Evolutionary conservation across 2,329 filamentous ascomycete genomes (phyloP).

Genomic region (Fusarium musae): DNA sequence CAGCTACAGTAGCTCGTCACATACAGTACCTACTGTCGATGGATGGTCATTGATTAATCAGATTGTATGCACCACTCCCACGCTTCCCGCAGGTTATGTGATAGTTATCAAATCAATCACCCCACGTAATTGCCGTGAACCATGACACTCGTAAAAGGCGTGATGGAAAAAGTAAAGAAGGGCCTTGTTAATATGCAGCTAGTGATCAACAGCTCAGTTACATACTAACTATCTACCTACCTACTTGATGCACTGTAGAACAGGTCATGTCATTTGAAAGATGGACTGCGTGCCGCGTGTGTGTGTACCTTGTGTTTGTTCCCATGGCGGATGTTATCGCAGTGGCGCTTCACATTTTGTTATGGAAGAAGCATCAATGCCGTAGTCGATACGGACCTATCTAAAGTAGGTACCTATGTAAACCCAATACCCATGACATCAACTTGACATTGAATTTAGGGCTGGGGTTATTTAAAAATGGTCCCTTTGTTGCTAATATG

Average conservation of each 20-base stretch:
- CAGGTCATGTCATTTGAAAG: not conserved
- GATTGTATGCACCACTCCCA: constrained; percentile 2
- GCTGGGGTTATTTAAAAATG: not conserved
- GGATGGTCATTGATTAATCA: not conserved
- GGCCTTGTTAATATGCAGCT: constrained; percentile 1
- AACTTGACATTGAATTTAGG: not conserved
- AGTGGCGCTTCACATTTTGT: constrained; percentile 9
- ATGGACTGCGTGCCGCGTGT: not conserved
- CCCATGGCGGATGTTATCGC: not conserved
- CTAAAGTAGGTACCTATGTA: not conserved
- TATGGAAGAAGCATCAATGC: not conserved
- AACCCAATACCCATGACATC: not conserved
- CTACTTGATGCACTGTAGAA: not conserved
- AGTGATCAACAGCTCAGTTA: not conserved
- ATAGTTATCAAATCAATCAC: constrained; percentile 3
- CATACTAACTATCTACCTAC: not conserved
- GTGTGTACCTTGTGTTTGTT: not conserved
- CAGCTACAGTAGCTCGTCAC: not conserved
- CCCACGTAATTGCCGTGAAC: constrained; percentile 14
- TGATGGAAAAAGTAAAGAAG: not conserved
- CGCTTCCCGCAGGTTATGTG: constrained; percentile 1
- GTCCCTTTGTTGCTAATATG: not conserved
- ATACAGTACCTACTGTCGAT: not conserved
- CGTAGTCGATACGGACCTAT: not conserved
- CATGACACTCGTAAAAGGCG: constrained; percentile 13